phyloP scores from a whole-genome alignment of 2,329 filamentous ascomycete genomes.

The Trichothecium roseum region DNA sequence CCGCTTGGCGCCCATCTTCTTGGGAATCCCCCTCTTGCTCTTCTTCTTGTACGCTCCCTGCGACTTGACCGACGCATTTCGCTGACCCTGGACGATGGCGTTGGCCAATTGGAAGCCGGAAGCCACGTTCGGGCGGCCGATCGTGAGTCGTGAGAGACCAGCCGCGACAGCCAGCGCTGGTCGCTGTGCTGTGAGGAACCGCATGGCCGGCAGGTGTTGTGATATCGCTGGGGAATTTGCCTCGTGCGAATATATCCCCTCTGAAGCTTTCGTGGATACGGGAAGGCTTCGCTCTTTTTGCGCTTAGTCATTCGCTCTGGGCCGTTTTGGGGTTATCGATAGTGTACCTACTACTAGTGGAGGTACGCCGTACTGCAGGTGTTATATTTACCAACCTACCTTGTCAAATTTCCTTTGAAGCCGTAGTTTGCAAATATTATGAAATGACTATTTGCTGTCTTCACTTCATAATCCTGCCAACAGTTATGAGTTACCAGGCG shows the following conservation, averaged over 20 bases:
- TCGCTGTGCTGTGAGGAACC: constrained; percentile 35
- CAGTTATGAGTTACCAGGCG: too few relatives aligned
- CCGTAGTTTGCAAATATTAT: too few relatives aligned
- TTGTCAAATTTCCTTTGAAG: too few relatives aligned
- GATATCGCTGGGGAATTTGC: constrained; percentile 10
- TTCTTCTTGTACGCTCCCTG: constrained; percentile 59
- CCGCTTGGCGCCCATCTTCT: constrained; percentile 91
- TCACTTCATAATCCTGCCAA: too few relatives aligned
- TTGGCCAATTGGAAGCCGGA: constrained; percentile 22
- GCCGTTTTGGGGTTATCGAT: too few relatives aligned
- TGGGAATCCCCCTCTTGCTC: constrained; percentile 51
- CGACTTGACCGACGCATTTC: constrained; percentile 50
- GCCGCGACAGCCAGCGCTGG: constrained; percentile 28
- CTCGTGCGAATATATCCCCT: neutral
- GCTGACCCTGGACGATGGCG: constrained; percentile 35
- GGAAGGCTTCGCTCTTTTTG: too few relatives aligned
- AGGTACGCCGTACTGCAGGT: too few relatives aligned
- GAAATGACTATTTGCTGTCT: too few relatives aligned
- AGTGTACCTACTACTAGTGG: too few relatives aligned
- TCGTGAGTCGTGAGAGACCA: neutral
- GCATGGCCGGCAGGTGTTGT: constrained; percentile 29
- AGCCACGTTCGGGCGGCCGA: constrained; percentile 13
- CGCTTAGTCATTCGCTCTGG: constrained; percentile 2
- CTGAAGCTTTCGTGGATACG: too few relatives aligned
- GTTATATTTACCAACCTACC: too few relatives aligned